Base-by-base conservation (phyloP, 805 yeast genomes). In the Candida glaebosa region DNA sequence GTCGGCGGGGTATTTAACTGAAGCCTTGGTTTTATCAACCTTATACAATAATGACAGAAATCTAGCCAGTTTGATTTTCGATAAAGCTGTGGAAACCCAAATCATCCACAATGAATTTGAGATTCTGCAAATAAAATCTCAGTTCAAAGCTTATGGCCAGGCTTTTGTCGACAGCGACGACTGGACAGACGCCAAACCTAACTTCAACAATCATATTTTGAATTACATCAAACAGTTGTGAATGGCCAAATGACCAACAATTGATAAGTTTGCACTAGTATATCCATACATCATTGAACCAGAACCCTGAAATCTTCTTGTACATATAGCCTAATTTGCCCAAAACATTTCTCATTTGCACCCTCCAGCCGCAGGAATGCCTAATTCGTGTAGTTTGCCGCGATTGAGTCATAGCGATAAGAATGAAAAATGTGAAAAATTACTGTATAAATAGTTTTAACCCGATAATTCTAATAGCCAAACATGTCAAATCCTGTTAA, bases 91-190 rank as follows among this genome's bases (percentile, higher is more conserved):
- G 0, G 61, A 58, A 28, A 42, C 36, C 22, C 33, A 39, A 3
- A 43, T 61, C 9, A 31, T 77, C 2, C 49, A 50, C 12, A 70
- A 75, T 25, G 75, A 69, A 20, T 49, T 51, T 2, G 79, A 76
- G 22, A 53, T 63, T 4, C 62, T 63, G 14, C 51, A 51, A n/a
- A 53, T 78, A 6, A 77, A 75, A 49, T 60, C 54, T 7, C 47
- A 65, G 6, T 65, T 79, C 47, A 69, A 74, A 47, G 61, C 58
- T 1, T 79, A 75, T 51, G 82, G 84, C 7, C 79, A 75, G n/a
- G 66, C 75, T 2, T 67, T 56, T 48, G 56, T 58, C 2, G 77
- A 71, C 14, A 63, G 62, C 19, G 72, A 70, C 26, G 58, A 58
- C 28, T 65, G 71, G 60, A 56, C 51, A 32, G 46, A 19, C 4